phyloP scores from a whole-genome alignment of 345 rosid genomes.

The Pugionium dolabratum region DNA sequence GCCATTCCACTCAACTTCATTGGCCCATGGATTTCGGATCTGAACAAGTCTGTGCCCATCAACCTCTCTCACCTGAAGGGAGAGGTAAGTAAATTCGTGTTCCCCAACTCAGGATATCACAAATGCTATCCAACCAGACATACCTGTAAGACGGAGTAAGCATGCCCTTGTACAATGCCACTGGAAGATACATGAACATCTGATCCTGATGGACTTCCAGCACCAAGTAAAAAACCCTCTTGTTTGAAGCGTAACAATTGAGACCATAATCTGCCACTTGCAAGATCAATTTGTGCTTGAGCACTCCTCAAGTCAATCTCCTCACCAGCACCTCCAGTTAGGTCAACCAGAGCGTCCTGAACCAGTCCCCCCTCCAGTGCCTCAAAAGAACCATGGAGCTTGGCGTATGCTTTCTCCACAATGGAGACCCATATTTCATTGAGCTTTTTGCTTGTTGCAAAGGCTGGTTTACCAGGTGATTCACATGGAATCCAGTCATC shows the following conservation, averaged over 20 bases:
- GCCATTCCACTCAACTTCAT: conserved; percentile 99
- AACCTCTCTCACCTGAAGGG: conserved; percentile 87
- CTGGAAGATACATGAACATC: conserved; percentile 98
- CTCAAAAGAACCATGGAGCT: conserved; percentile 97
- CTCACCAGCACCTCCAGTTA: conserved; percentile 99
- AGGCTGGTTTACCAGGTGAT: conserved; percentile 93
- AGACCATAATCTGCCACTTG: conserved; percentile 99
- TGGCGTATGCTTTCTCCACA: conserved; percentile 97
- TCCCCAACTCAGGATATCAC: conserved; percentile 2
- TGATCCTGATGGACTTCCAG: conserved; percentile 99
- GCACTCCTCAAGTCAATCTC: conserved; percentile 99
- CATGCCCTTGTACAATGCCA: conserved; percentile 99
- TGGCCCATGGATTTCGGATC: conserved; percentile 99
- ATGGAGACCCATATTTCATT: conserved; percentile 98
- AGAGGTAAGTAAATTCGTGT: background rate
- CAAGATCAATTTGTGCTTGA: conserved; percentile 99
- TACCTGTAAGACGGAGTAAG: conserved; percentile 96
- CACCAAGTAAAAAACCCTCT: conserved; percentile 98
- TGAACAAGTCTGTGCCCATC: conserved; percentile 99
- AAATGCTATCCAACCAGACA: conserved; percentile 24
- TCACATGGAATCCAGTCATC: conserved; percentile 99
- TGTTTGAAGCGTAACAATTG: conserved; percentile 94
- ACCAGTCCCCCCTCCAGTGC: conserved; percentile 99
- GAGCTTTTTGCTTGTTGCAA: conserved; percentile 90
- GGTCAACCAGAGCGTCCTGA: conserved; percentile 99